Conservation (phyloP, 2,329 filamentous ascomycete species). For the Mollisia scopiformis region DNA sequence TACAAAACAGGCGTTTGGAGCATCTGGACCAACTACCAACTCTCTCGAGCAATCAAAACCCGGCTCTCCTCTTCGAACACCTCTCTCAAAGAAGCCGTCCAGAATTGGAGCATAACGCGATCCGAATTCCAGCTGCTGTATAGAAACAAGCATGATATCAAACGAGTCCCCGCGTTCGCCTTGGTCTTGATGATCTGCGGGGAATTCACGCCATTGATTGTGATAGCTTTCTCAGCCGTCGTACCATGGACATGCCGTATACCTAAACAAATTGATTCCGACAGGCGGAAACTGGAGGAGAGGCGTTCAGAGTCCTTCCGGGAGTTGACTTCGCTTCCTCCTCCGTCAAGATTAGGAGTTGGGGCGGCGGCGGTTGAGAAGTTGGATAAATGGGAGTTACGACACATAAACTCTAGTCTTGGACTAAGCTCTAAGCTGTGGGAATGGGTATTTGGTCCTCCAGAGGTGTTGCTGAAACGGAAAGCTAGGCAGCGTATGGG, state of each 20-base stretch:
- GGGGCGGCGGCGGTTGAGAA: constrained; percentile 24
- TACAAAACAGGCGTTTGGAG: constrained; percentile 85
- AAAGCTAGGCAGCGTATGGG: constrained; percentile 57
- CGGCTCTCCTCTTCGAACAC: constrained; percentile 44
- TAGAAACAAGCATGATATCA: constrained; percentile 71
- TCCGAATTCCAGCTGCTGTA: constrained; percentile 71
- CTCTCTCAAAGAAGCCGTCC: constrained; percentile 37
- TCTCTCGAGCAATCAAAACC: constrained; percentile 46
- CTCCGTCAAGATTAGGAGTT: constrained; percentile 14
- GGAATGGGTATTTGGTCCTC: constrained; percentile 47
- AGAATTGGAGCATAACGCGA: constrained; percentile 53
- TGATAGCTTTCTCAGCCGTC: constrained; percentile 68
- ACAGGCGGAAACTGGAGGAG: constrained; percentile 56
- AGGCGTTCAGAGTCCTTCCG: constrained; percentile 54
- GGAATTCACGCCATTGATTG: constrained; percentile 82
- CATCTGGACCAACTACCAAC: constrained; percentile 67
- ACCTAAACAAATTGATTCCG: constrained; percentile 69
- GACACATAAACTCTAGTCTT: constrained; percentile 44
- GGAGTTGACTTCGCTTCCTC: constrained; percentile 35
- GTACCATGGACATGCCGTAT: constrained; percentile 85
- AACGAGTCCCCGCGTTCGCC: constrained; percentile 78
- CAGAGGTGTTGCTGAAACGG: constrained; percentile 54
- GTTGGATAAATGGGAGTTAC: constrained; percentile 41
- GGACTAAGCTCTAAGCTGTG: constrained; percentile 44
- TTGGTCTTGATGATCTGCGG: constrained; percentile 78